phyloP scores from a whole-genome alignment of 108 stramenopile genomes.

The Licmophora abbreviata region DNA sequence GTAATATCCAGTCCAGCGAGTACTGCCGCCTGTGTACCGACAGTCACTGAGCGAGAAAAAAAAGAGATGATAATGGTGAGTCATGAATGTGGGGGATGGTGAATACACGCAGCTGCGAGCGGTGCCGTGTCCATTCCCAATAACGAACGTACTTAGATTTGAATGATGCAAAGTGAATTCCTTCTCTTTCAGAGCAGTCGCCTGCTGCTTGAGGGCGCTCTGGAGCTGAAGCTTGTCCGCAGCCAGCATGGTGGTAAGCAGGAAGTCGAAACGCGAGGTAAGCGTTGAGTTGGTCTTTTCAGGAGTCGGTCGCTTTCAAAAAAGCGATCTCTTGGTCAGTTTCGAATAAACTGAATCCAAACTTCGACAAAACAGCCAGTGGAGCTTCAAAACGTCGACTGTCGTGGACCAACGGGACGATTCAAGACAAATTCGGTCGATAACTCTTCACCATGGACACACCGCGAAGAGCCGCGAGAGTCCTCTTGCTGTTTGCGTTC shows the following conservation, averaged over 20 bases:
- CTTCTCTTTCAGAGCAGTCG: constrained; percentile 87
- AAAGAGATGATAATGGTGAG: constrained; percentile 7
- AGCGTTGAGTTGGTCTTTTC: no score
- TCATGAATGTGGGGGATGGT: neutral
- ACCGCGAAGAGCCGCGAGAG: no score
- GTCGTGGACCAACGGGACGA: no score
- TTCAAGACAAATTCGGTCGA: no score
- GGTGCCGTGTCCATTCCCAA: neutral
- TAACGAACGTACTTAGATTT: constrained; percentile 57
- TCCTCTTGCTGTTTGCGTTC: no score
- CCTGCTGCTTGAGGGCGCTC: constrained; percentile 78
- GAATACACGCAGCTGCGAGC: neutral
- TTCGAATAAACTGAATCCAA: no score
- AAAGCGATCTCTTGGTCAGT: no score
- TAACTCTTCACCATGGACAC: no score
- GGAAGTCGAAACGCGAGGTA: no score
- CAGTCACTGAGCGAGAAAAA: constrained; percentile 45
- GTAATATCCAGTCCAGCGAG: constrained; percentile 86
- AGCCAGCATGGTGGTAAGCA: constrained; percentile 57
- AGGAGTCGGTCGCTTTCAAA: no score
- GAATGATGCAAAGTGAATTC: constrained; percentile 88
- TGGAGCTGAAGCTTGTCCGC: constrained; percentile 89
- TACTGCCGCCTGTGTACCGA: constrained; percentile 87
- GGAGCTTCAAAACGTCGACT: no score
- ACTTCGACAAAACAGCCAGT: no score